Evolutionary conservation across 2,329 filamentous ascomycete species (phyloP), one percentile per base, ranked within the genome.

Genomic region (Xylariaceae sp.): DNA sequence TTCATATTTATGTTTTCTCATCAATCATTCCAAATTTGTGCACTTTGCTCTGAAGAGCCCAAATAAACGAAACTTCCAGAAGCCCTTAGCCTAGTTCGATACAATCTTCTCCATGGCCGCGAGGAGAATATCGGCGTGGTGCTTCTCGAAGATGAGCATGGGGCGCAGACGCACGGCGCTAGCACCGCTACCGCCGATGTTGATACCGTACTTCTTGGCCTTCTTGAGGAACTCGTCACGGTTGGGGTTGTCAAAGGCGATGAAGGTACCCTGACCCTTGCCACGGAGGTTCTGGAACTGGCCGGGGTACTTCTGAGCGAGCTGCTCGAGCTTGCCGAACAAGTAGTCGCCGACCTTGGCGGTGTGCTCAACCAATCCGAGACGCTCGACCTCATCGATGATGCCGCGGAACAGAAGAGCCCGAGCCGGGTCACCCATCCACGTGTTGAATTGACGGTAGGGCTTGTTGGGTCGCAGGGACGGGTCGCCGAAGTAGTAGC

Each of bases 381-480:
- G 80, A 54, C 85, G 80, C 75, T 91, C 79, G 58, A 96, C 87
- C 78, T 96, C 91, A 60, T 89, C 77, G 71, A 93, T 84, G 76
- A 96, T 96, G 70, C 86, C 88, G 64, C 89, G 85, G 87, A 95
- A 96, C 66, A 96, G 82, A 61, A 96, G 78, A 13, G 89, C 90
- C 61, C 90, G 87, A 11, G 88, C 87, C 13, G 92, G 92, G 77
- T 96, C 92, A 69, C 92, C 92, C 88, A 96, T 95, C 92, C 92
- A 96, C 53, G 91, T 96, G 82, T 96, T 96, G 82, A 96, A 96
- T 77, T 96, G 92, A 63, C 92, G 87, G 81, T 96, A 96, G 4
- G 92, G 89, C 82, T 92, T 92, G 80, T 96, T 96, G 63, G 92
- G 92, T 10, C 89, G 82, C 67, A 96, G 82, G 48, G 84, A 86